These are phyloP conservation scores for Pythium apleroticum DNA, from an alignment of 352 stramenopile species.

Conservation along the genomic window DNA sequence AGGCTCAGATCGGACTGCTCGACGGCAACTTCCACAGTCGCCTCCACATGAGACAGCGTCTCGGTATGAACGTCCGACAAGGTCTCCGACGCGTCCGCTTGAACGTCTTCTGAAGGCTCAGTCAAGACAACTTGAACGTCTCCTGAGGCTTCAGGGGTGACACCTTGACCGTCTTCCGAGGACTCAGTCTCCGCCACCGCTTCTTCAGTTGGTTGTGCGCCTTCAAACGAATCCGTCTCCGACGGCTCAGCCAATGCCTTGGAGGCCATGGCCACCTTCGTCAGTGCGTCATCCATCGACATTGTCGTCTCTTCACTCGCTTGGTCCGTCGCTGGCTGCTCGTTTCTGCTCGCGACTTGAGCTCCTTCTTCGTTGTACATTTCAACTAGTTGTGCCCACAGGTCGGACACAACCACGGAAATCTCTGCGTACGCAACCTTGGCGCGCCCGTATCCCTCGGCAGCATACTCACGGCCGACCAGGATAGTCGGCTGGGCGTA, in stretches of 20 bases:
- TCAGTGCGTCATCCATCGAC: conserved; percentile 26
- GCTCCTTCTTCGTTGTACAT: conserved; percentile 26
- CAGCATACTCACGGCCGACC: not conserved
- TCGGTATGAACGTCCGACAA: too few relatives aligned
- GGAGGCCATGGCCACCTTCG: conserved; percentile 36
- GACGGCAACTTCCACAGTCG: conserved; percentile 14
- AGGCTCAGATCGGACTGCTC: conserved; percentile 12
- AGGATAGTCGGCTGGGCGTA: not conserved
- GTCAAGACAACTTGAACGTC: too few relatives aligned
- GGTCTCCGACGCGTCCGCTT: too few relatives aligned
- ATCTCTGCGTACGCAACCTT: not conserved
- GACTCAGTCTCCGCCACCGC: not conserved
- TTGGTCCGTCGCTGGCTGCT: not conserved
- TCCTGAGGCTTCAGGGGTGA: too few relatives aligned
- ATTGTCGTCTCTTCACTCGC: conserved; percentile 1
- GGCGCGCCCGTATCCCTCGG: not conserved
- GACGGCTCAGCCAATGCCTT: conserved; percentile 28
- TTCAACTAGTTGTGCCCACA: conserved; percentile 14
- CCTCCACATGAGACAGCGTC: not conserved
- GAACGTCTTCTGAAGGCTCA: not conserved
- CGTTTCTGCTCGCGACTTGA: not conserved
- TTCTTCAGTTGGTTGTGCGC: not conserved
- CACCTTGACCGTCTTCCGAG: not conserved
- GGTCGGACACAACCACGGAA: not conserved
- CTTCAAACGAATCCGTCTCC: not conserved